Base-by-base conservation (phyloP, 2,329 filamentous ascomycete genomes). In the Aspergillus latus region DNA sequence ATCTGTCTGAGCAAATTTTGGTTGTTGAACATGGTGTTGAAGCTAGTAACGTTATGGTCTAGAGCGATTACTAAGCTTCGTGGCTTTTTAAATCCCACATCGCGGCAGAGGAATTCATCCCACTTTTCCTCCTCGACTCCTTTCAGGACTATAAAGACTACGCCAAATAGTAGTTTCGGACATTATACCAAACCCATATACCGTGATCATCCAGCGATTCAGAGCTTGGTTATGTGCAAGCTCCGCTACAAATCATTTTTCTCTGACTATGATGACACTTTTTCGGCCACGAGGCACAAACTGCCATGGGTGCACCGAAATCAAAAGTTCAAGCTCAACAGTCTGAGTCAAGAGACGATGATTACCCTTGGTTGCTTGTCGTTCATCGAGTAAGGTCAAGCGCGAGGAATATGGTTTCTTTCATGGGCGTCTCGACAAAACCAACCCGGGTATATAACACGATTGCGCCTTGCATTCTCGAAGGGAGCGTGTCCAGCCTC, bases 401-500 rank as follows among this genome's bases (percentile, higher is more conserved):
- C 29, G 69, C 74, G 64, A 85, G 71, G 64, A 84, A 86, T 13
- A 80, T 70, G 5, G 82, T 84, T 29, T 75, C 77, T 49, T 79
- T 72, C 36, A 84, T 61, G 4, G 81, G 81, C 21, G 21, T 77
- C 61, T 81, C 76, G 59, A 71, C 69, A 67, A 86, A 86, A 1
- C 84, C 82, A 58, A 77, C 65, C 4, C 65, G 66, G 48, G 66
- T 66, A 69, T 86, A 86, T 60, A 85, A 60, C 32, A 62, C 67
- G 57, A 75, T 74, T 16, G 84, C 83, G 9, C 73, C 71, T 10
- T 59, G 66, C 84, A 86, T 86, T 15, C 29, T 47, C 5, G 65
- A 72, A 7, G 75, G 68, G 55, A 86, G 63, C 13, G 83, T 85
- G 71, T 86, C 83, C 11, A 86, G 73, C 54, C 79, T 72, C 64